A percentile compares a stretch with the other conserved stretches of the same genome.
Evolutionary conservation across 106 monocot genomes (phyloP).

Genomic region (Acorus calamus): DNA sequence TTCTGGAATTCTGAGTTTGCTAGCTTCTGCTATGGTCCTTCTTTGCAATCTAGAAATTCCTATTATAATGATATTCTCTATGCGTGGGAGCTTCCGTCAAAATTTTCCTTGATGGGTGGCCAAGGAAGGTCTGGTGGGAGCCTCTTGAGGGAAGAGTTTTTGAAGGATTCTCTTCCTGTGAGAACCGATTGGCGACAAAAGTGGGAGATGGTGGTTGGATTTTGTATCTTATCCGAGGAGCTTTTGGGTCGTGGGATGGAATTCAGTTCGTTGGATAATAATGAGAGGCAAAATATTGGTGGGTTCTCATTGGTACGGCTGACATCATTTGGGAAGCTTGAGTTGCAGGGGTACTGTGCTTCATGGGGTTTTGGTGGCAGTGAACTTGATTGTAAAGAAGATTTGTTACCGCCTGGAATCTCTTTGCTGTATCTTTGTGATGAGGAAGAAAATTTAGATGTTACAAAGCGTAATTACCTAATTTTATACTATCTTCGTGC

Average conservation of each 20-base stretch:
- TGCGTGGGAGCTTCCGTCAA: slow-evolving; percentile 79
- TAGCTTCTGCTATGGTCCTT: slow-evolving; percentile 59
- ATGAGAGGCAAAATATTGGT: neutral
- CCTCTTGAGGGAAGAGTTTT: slow-evolving; percentile 26
- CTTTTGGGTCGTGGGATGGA: slow-evolving; percentile 9
- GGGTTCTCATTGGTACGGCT: slow-evolving; percentile 58
- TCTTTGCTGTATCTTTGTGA: neutral
- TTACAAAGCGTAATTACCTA: slow-evolving; percentile 9
- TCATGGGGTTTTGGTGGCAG: slow-evolving; percentile 9
- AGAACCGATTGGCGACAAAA: slow-evolving; percentile 6
- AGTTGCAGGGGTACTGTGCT: slow-evolving; percentile 50
- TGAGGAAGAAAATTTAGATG: slow-evolving; percentile 5
- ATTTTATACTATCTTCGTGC: slow-evolving; percentile 39
- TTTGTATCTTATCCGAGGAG: slow-evolving; percentile 35
- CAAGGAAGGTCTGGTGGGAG: slow-evolving; percentile 9
- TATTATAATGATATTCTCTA: slow-evolving; percentile 15
- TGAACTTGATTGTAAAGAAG: neutral
- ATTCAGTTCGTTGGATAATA: neutral
- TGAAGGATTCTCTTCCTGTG: slow-evolving; percentile 1
- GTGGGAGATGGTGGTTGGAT: slow-evolving; percentile 47
- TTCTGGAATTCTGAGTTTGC: slow-evolving; percentile 49
- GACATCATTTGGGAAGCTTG: slow-evolving; percentile 64
- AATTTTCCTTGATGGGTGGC: slow-evolving; percentile 35
- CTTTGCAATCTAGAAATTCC: slow-evolving; percentile 2
- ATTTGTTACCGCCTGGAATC: slow-evolving; percentile 2